Percentiles rank a stretch among this genome's conserved stretches.
phyloP scores from a whole-genome alignment of 345 rosid species.

The Linum trigynum region DNA sequence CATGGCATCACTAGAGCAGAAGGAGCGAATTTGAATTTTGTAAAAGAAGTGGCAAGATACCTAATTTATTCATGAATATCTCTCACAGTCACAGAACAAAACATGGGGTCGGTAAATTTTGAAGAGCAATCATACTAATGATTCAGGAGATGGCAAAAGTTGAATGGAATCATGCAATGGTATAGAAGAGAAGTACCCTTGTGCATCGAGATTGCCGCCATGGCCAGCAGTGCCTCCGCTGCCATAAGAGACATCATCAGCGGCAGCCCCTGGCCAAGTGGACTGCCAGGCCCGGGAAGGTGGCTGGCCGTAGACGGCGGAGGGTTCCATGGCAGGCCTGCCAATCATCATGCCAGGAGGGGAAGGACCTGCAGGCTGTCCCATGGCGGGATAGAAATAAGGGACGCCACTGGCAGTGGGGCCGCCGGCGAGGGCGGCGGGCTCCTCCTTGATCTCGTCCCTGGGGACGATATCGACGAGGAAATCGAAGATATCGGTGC shows the following conservation, averaged over 20 bases:
- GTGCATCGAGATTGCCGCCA: slow-evolving; percentile 48
- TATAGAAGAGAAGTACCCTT: slow-evolving; percentile 12
- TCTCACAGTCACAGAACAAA: neutral
- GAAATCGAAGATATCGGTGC: slow-evolving; percentile 88
- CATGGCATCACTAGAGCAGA: neutral
- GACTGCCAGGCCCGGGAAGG: slow-evolving; percentile 98
- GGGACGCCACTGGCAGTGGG: slow-evolving; percentile 76
- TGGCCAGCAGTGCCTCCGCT: slow-evolving; percentile 63
- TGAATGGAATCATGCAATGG: neutral
- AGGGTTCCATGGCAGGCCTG: slow-evolving; percentile 70
- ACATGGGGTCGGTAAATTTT: neutral
- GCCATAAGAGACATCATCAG: slow-evolving; percentile 58
- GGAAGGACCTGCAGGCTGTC: slow-evolving; percentile 43
- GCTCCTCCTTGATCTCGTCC: slow-evolving; percentile 82
- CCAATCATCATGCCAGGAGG: slow-evolving; percentile 90
- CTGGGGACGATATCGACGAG: slow-evolving; percentile 83
- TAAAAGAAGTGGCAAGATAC: neutral
- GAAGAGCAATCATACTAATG: neutral
- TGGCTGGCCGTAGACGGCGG: slow-evolving; percentile 62
- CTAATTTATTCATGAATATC: neutral
- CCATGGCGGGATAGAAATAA: slow-evolving; percentile 79
- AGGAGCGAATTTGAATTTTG: neutral
- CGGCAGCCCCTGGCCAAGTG: slow-evolving; percentile 68
- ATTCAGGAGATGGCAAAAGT: too few relatives aligned
- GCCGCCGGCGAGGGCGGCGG: slow-evolving; percentile 47